Conservation (phyloP, 768 basidiomycete genomes). For the Xerocomellus chrysenteron region DNA sequence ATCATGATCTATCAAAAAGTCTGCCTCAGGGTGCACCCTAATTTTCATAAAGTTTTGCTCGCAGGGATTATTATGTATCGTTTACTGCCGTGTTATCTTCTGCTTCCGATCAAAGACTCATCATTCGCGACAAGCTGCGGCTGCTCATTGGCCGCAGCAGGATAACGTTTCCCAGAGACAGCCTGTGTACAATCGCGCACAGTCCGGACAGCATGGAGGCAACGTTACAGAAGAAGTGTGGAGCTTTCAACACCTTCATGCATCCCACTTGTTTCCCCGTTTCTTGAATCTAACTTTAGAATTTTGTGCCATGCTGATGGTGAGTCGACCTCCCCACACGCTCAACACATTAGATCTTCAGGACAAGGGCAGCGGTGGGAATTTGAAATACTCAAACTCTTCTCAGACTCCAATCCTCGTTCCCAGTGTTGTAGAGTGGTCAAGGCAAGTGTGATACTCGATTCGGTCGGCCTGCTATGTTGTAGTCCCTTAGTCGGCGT, state of each 20-base stretch:
- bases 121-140: slow-evolving; percentile 4
- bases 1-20: slow-evolving; percentile 15
- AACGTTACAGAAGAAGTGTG: slow-evolving; percentile 24
- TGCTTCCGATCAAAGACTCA: slow-evolving; percentile 25
- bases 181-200: slow-evolving; percentile 12
- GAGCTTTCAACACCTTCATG: slow-evolving; percentile 12
- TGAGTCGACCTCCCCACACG: slow-evolving; percentile 9
- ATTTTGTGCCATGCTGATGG: slow-evolving; percentile 10
- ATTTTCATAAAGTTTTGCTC: slow-evolving; percentile 23
- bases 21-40: slow-evolving; percentile 34
- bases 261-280: slow-evolving; percentile 1
- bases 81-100: slow-evolving; percentile 18
- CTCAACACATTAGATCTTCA: slow-evolving; percentile 17
- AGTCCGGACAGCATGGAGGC: slow-evolving; percentile 19
- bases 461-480: background rate
- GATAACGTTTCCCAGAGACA: slow-evolving; percentile 22
- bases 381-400: slow-evolving; percentile 36
- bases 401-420: slow-evolving; percentile 5
- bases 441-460: background rate
- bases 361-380: background rate
- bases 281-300: slow-evolving; percentile 7
- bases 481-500: background rate
- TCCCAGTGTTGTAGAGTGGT: background rate
- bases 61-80: slow-evolving; percentile 33
- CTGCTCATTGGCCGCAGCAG: slow-evolving; percentile 8